These are phyloP conservation scores for Neurospora tetrasperma DNA, from an alignment of 495 filamentous ascomycete genomes.

Conservation along the genomic window DNA sequence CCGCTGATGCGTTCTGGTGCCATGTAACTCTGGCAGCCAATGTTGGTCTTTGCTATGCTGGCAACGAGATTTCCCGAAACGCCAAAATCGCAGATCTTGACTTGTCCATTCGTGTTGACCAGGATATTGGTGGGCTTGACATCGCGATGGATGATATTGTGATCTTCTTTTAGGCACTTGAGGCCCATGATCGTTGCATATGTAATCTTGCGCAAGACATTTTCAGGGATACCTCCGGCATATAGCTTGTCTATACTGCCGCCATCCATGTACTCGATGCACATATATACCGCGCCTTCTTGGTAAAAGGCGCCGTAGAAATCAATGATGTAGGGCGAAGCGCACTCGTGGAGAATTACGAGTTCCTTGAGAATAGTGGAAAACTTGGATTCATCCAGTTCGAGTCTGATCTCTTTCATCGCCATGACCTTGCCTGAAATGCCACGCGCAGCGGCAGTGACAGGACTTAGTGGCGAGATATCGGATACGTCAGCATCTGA, in stretches of 20 bases:
- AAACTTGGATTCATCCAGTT: constrained; percentile 94
- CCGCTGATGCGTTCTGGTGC: constrained; percentile 91
- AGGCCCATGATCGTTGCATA: constrained; percentile 86
- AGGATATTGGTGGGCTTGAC: constrained; percentile 98
- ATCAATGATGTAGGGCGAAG: constrained; percentile 93
- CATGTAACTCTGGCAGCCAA: constrained; percentile 99
- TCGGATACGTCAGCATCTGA: constrained; percentile 16
- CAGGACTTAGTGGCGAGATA: constrained; percentile 11
- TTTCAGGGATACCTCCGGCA: constrained; percentile 83
- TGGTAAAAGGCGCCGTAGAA: constrained; percentile 99
- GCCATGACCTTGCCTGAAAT: constrained; percentile 79
- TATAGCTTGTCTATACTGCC: constrained; percentile 98
- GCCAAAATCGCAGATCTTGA: constrained; percentile 99
- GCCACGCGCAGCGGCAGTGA: constrained; percentile 14
- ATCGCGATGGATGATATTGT: constrained; percentile 98
- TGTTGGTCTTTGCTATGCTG: constrained; percentile 97
- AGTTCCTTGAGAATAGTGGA: constrained; percentile 97
- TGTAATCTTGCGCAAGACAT: constrained; percentile 80
- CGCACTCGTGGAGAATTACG: constrained; percentile 88
- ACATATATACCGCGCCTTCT: constrained; percentile 98
- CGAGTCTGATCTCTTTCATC: constrained; percentile 98
- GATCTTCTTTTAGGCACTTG: constrained; percentile 90
- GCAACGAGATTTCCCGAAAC: constrained; percentile 95
- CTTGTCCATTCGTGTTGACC: constrained; percentile 76
- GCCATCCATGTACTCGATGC: constrained; percentile 98